phyloP scores from a whole-genome alignment of 441 rosid genomes.

The Croton setiger region DNA sequence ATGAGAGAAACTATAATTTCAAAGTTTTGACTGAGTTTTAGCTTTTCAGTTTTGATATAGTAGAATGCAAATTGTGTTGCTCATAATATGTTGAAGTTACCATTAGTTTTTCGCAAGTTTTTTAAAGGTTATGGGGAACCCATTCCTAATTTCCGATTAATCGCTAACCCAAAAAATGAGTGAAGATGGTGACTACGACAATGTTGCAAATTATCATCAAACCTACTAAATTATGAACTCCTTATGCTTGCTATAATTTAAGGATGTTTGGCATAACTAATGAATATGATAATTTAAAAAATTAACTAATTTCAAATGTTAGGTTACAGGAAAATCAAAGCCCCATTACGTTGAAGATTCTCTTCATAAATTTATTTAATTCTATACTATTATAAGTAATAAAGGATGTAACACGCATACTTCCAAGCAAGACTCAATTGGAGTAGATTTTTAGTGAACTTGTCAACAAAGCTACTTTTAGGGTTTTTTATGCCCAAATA shows the following conservation, averaged over 20 bases:
- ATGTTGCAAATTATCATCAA: constrained; percentile 6
- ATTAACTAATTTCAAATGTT: neutral
- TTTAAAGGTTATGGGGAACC: too few species aligned
- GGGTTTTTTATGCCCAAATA: neutral
- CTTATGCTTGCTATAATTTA: constrained; percentile 9
- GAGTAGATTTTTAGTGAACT: neutral
- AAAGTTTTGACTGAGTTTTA: too few species aligned
- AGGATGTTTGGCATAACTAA: constrained; percentile 14
- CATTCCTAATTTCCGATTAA: too few species aligned
- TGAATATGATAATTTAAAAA: neutral
- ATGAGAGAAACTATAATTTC: too few species aligned
- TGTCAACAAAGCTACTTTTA: neutral
- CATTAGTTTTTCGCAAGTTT: too few species aligned
- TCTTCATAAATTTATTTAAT: constrained; percentile 3
- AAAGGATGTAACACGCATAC: neutral
- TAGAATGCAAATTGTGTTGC: too few species aligned
- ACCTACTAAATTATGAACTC: neutral
- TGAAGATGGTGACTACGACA: constrained; percentile 10
- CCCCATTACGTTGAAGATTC: constrained; percentile 11
- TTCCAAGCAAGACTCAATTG: neutral
- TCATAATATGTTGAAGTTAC: too few species aligned
- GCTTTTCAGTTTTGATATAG: too few species aligned
- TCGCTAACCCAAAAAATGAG: neutral
- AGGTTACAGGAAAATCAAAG: constrained; percentile 1
- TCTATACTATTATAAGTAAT: neutral